Evolutionary conservation across 805 yeast genomes (phyloP).

Genomic region (Spathaspora arborariae): DNA sequence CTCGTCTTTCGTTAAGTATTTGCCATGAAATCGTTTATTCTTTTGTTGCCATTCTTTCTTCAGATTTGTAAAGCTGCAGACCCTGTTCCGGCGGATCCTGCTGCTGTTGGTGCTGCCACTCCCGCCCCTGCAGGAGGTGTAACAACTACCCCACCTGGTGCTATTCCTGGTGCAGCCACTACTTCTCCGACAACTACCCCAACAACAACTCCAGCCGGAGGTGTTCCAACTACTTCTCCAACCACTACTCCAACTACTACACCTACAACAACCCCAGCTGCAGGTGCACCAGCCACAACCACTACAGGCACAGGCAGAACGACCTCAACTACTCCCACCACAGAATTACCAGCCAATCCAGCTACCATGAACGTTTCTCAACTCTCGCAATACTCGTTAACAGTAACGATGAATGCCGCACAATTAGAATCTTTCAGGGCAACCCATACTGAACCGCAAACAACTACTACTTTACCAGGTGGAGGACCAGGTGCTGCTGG

Average conservation of each 20-base stretch:
- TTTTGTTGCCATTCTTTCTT: conserved; percentile 1
- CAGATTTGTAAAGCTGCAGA: conserved; percentile 10
- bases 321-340: conserved; percentile 5
- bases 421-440: conserved; percentile 6
- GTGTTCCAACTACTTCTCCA: conserved; percentile 10
- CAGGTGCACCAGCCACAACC: conserved; percentile 12
- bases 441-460: conserved; percentile 8
- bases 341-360: conserved; percentile 10
- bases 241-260: conserved; percentile 10
- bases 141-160: conserved; percentile 2
- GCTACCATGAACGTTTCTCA: conserved; percentile 15
- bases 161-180: conserved; percentile 13
- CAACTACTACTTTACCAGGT: conserved; percentile 11
- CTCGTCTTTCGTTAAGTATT: background rate
- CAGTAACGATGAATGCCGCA: conserved; percentile 13
- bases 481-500: conserved; percentile 10
- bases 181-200: conserved; percentile 15
- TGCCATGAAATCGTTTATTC: background rate
- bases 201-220: conserved; percentile 12
- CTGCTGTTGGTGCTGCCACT: conserved; percentile 15
- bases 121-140: conserved; percentile 16
- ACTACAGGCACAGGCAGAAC: conserved; percentile 11
- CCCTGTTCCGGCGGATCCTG: conserved; percentile 16
- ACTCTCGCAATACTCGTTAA: conserved; percentile 5
- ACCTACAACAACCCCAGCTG: conserved; percentile 12